A percentile compares a stretch with the other conserved stretches of the same genome.
phyloP scores from a whole-genome alignment of 2,329 filamentous ascomycete genomes.

The Xylariaceae sp. region DNA sequence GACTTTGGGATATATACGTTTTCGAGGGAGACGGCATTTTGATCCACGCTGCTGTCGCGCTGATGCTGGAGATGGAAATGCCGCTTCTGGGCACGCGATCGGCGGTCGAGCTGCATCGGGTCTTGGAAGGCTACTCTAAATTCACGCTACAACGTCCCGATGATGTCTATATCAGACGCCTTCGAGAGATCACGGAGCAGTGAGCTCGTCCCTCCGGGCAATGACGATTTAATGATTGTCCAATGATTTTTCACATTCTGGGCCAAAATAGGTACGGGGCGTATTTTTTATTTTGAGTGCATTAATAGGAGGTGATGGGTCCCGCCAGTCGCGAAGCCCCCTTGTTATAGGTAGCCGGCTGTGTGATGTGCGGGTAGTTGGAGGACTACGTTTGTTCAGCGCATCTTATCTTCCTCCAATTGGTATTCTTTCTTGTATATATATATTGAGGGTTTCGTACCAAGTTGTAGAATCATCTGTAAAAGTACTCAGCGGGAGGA shows the following conservation, averaged over 20 bases:
- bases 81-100: constrained; percentile 44
- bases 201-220: neutral
- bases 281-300: constrained; percentile 1
- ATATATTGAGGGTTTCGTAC: neutral
- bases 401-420: neutral
- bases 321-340: neutral
- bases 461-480: neutral
- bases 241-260: neutral
- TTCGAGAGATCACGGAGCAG: constrained; percentile 24
- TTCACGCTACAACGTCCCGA: constrained; percentile 23
- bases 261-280: neutral
- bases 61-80: constrained; percentile 53
- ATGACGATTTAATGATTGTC: constrained; percentile 13
- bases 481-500: neutral
- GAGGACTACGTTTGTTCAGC: neutral
- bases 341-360: too few relatives aligned
- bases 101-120: constrained; percentile 38
- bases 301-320: neutral
- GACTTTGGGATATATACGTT: constrained; percentile 76
- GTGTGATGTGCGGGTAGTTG: too few relatives aligned
- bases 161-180: constrained; percentile 28
- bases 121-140: constrained; percentile 32
- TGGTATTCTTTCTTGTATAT: neutral
- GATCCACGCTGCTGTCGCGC: constrained; percentile 64
- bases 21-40: constrained; percentile 74